Evolutionary conservation across 177 flowering plant species (phyloP).

Genomic region (Vitis hybrid): DNA sequence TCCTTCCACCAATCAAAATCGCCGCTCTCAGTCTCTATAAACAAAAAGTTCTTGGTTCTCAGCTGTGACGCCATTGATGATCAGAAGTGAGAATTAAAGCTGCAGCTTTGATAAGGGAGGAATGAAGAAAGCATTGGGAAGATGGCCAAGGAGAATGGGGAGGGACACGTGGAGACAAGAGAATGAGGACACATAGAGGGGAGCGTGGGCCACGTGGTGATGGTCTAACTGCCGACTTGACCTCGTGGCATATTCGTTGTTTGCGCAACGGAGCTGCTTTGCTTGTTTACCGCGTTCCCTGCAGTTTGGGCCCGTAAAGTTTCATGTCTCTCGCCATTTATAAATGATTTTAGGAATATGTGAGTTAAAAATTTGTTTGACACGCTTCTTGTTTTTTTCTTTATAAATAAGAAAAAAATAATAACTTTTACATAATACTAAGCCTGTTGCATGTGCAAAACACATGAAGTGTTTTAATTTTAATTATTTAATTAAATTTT

Average conservation of each 20-base stretch:
- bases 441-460: too few species aligned
- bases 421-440: too few species aligned
- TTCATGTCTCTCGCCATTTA: too few species aligned
- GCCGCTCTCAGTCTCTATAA: not conserved
- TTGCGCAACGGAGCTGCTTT: conserved; percentile 10
- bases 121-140: not conserved
- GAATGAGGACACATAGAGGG: not conserved
- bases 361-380: too few species aligned
- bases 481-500: too few species aligned
- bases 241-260: conserved; percentile 15
- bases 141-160: not conserved
- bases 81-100: too few species aligned
- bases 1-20: conserved; percentile 45
- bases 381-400: too few species aligned
- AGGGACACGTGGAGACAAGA: conserved; percentile 8
- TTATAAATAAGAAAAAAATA: too few species aligned
- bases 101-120: not conserved
- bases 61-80: conserved; percentile 14
- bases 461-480: too few species aligned
- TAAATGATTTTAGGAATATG: too few species aligned
- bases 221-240: not conserved
- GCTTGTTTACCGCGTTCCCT: not conserved
- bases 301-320: not conserved
- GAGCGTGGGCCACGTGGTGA: conserved; percentile 1
- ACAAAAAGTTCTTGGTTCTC: conserved; percentile 10